Base-by-base conservation (phyloP, 208 protist species). In the Trypanosomatidae sp. region DNA sequence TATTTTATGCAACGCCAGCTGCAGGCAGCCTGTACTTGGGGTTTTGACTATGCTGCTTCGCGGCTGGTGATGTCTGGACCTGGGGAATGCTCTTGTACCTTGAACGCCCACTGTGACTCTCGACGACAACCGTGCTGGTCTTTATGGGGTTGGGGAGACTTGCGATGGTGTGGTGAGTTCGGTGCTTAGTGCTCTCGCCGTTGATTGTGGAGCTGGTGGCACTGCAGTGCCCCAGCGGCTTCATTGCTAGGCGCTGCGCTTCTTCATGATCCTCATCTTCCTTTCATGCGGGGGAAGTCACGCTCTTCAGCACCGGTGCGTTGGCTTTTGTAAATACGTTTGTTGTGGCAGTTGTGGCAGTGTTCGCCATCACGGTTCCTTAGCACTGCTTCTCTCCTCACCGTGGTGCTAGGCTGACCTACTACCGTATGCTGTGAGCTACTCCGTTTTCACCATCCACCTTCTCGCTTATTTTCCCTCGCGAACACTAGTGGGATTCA, bases 401-500 rank as follows among this genome's bases (percentile, higher is more conserved):
- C 74, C 1, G 71, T 90, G 15, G 93, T 96, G 17, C 82, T 86
- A 52, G 36, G n/a, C 22, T 3, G 69, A 79, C 30, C 68, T 97
- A 49, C 90, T 90, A 0, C 89, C 89, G n/a, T 94, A 94, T 76
- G 91, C 91, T 25, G 83, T 97, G 56, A 89, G 87, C 79, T 94
- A 91, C 72, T 91, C 80, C 41, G 91, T 97, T 30, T 92, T 98
- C 53, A 28, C 92, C 30, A 96, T 97, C 68, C 95, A 98, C 78
- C 49, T 89, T 22, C 76, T 96, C 1, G 95, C 93, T 25, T 92
- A 97, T 77, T 95, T 97, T 71, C 95, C 93, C 3, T 97, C 95
- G 0, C 93, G 93, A 28, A 91, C 88, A 15, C 43, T 98, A 19
- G 71, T 83, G 1, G 94, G 94, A 6, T 25, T 75, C 19, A 72